phyloP scores from a whole-genome alignment of 192 early-diverging fungal genomes.

The Podila horticola region DNA sequence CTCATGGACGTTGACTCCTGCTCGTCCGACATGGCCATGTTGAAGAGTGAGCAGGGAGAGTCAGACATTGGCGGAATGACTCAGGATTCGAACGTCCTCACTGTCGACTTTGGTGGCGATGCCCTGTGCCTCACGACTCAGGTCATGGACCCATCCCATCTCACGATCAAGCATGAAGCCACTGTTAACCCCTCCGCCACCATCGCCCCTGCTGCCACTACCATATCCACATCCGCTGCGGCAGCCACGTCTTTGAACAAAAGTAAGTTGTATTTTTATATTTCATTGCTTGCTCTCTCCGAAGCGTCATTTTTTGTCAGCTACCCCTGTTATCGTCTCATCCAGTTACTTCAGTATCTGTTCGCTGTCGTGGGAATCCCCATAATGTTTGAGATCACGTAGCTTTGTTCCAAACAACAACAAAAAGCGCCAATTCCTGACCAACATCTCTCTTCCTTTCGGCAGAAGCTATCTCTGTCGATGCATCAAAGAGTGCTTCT shows the following conservation, averaged over 20 bases:
- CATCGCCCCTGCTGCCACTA: background rate
- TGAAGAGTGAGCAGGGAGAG: background rate
- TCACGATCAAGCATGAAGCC: background rate
- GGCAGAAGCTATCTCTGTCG: too few relatives aligned
- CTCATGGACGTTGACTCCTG: conserved; percentile 1
- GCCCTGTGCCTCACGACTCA: background rate
- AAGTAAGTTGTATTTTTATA: too few relatives aligned
- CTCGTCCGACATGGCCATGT: background rate
- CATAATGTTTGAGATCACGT: too few relatives aligned
- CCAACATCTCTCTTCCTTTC: background rate
- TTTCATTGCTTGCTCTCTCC: too few relatives aligned
- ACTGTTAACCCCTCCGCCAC: background rate
- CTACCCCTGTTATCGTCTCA: too few relatives aligned
- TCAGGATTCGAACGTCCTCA: background rate
- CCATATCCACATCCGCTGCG: background rate
- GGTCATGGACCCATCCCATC: background rate
- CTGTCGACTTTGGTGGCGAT: conserved; percentile 1
- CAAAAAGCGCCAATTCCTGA: background rate
- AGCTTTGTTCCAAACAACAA: background rate
- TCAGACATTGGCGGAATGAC: background rate
- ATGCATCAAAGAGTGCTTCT: background rate
- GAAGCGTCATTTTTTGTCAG: too few relatives aligned
- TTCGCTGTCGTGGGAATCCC: too few relatives aligned
- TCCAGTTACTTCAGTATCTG: too few relatives aligned
- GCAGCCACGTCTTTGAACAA: background rate